These are phyloP conservation scores for Huntiella moniliformis DNA, from an alignment of 2,329 filamentous ascomycete species.

Conservation along the genomic window DNA sequence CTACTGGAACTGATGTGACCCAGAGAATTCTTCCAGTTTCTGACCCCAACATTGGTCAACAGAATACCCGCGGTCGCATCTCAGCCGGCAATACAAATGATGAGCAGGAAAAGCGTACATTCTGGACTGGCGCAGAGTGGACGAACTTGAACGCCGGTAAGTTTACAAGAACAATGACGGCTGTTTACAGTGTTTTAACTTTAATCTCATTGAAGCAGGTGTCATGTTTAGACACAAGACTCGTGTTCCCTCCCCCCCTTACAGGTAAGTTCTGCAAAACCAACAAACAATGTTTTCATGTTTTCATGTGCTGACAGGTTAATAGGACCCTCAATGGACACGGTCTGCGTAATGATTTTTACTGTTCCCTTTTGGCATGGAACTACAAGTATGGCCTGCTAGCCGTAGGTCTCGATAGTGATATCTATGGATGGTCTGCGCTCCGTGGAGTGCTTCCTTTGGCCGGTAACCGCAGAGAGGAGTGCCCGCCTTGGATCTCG, in stretches of 20 bases:
- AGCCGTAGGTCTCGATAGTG: slow-evolving; percentile 62
- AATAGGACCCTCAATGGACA: slow-evolving; percentile 69
- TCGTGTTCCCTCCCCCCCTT: slow-evolving; percentile 9
- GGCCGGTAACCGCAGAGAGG: slow-evolving; percentile 19
- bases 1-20: slow-evolving; percentile 58
- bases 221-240: neutral
- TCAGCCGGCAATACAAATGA: slow-evolving; percentile 6
- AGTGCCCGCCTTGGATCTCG: slow-evolving; percentile 40
- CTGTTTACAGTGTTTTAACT: slow-evolving; percentile 8
- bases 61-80: slow-evolving; percentile 16
- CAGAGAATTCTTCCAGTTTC: slow-evolving; percentile 38
- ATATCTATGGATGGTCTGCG: slow-evolving; percentile 84
- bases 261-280: slow-evolving; percentile 8
- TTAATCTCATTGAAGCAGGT: slow-evolving; percentile 3
- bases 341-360: slow-evolving; percentile 81
- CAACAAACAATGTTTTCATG: neutral
- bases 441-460: slow-evolving; percentile 41
- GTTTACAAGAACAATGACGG: neutral
- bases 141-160: slow-evolving; percentile 13
- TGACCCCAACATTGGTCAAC: slow-evolving; percentile 16
- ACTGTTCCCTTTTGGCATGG: slow-evolving; percentile 81
- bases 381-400: slow-evolving; percentile 55
- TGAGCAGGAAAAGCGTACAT: slow-evolving; percentile 16
- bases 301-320: neutral
- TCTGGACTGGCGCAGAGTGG: slow-evolving; percentile 27